Evolutionary conservation across 345 rosid species (phyloP).

Genomic region (Linum trigynum): DNA sequence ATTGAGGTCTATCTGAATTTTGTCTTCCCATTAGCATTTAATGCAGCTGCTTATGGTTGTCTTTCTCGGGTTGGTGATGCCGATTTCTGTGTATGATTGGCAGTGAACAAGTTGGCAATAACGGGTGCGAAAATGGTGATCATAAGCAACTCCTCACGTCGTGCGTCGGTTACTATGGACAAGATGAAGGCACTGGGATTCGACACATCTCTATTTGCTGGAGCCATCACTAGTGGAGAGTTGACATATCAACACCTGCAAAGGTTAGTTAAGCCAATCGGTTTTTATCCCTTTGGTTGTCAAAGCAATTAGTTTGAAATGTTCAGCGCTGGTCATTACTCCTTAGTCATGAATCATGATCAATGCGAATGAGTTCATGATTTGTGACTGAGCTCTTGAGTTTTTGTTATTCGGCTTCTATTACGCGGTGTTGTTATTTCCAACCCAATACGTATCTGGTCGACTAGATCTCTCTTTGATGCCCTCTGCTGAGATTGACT

Average conservation of each 20-base stretch:
- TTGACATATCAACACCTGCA: constrained; percentile 70
- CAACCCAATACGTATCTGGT: no score
- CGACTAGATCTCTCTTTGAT: no score
- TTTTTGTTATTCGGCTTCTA: no score
- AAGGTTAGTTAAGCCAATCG: constrained; percentile 30
- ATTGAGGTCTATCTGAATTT: constrained; percentile 8
- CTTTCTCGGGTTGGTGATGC: not conserved
- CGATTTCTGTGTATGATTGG: constrained; percentile 12
- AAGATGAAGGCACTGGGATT: constrained; percentile 81
- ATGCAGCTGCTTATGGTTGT: not conserved
- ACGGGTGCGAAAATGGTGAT: constrained; percentile 76
- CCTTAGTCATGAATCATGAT: no score
- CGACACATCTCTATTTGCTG: constrained; percentile 76
- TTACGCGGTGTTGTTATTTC: no score
- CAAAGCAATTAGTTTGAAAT: not conserved
- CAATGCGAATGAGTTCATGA: no score
- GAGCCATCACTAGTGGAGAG: constrained; percentile 92
- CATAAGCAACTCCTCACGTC: constrained; percentile 86
- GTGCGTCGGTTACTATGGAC: constrained; percentile 69
- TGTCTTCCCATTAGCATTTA: not conserved
- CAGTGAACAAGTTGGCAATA: constrained; percentile 67
- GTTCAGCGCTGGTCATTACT: not conserved
- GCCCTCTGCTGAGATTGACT: no score
- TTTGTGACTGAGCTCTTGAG: no score
- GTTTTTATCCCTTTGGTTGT: not conserved